phyloP scores from a whole-genome alignment of 306 rosid genomes.

The Oemleria cerasiformis region DNA sequence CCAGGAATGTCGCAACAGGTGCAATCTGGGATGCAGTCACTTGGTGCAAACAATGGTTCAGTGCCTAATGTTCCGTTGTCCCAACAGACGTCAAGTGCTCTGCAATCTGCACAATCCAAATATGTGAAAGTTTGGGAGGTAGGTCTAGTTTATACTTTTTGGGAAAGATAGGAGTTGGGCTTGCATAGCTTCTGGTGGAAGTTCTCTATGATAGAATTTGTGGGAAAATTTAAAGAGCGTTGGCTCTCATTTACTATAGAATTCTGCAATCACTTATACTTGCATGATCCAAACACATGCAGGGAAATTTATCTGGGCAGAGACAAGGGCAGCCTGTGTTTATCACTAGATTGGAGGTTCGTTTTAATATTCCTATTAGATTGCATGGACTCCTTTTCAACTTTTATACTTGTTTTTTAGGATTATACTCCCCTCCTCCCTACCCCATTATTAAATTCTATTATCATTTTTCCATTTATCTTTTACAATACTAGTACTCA shows the following conservation, averaged over 20 bases:
- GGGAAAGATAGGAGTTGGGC: slow-evolving; percentile 9
- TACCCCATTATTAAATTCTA: too few species aligned
- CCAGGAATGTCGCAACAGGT: slow-evolving; percentile 92
- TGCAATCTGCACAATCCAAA: slow-evolving; percentile 74
- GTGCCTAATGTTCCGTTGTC: slow-evolving; percentile 64
- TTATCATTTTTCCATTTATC: background rate
- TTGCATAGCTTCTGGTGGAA: background rate
- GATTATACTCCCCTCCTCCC: background rate
- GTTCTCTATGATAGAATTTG: background rate
- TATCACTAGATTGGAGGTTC: slow-evolving; percentile 89
- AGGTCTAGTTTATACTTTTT: slow-evolving; percentile 19
- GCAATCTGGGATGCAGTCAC: slow-evolving; percentile 68
- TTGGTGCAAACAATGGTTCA: slow-evolving; percentile 55
- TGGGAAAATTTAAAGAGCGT: background rate
- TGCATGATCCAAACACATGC: slow-evolving; percentile 37
- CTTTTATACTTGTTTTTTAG: background rate
- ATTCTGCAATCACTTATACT: slow-evolving; percentile 27
- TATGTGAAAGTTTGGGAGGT: slow-evolving; percentile 99
- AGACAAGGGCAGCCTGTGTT: slow-evolving; percentile 96
- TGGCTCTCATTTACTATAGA: slow-evolving; percentile 21
- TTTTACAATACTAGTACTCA: background rate
- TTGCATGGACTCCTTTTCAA: background rate
- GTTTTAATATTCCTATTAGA: slow-evolving; percentile 29
- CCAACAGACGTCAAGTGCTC: slow-evolving; percentile 70
- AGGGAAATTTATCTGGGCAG: slow-evolving; percentile 97